Base-by-base conservation (phyloP, 2,329 filamentous ascomycete genomes). In the Fusarium miscanthi region DNA sequence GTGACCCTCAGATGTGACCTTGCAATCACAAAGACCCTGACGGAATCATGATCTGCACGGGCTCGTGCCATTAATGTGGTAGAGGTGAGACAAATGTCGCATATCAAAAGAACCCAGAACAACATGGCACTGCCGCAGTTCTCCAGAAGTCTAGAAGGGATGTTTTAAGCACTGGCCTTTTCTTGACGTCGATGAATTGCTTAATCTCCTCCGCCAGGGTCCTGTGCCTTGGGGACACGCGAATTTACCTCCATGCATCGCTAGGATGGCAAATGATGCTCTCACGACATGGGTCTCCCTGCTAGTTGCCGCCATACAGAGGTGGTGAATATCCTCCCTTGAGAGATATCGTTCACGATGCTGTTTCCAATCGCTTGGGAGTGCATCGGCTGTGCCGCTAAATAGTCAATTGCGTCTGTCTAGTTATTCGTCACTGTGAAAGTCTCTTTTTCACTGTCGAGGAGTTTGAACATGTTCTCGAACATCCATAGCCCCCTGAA, bases 301-400 rank as follows among this genome's bases (percentile, higher is more conserved):
- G 49, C 38, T 57, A 57, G 69, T 63, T 31, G 17, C 45, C 27
- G n/a, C 45, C 21, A n/a, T 62, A 62, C 27, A 31, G 12, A 31
- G 56, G 42, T 54, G 52, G 43, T 38, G 56, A 61, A 46, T 61
- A 72, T 63, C 70, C 70, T 64, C 46, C 52, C 43, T 64, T 65
- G 62, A 63, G 53, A 61, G 48, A 65, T 67, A 61, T 61, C 63
- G 54, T 74, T 63, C 59, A 68, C 66, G 60, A 68, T 70, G 31
- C 57, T 68, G 71, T 76, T 74, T 69, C 75, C 73, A 73, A 69
- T 73, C 71, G 65, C 62, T 64, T 77, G 73, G 74, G 63, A 71
- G 33, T 42, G 49, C 30, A 71, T 75, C 63, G 62, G 69, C 74
- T 64, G 69, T 48, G 57, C 61, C 73, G 63, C 38, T 46, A 41